Base-by-base conservation (phyloP, 2,329 filamentous ascomycete species). In the Claviceps sorghi region DNA sequence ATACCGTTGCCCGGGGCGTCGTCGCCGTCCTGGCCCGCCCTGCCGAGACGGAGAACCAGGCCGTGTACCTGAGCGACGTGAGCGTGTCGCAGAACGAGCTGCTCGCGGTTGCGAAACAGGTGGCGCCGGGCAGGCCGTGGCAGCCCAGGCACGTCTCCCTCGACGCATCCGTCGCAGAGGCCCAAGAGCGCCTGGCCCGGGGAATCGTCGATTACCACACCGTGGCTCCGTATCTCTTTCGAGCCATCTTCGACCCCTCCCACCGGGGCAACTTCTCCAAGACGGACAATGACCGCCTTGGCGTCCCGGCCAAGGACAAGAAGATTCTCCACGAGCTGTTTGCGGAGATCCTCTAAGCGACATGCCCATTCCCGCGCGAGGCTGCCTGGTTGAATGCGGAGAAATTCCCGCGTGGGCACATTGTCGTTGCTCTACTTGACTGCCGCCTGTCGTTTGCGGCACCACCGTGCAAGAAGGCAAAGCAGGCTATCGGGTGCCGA, bases 1-100 rank as follows among this genome's bases (percentile, higher is more conserved):
- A 60, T 0, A 68, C 68, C 1, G 60, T 81, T 17, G 77, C 63
- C 0, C 64, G 72, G 22, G 74, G 70, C 1, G 67, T 82, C 0
- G 70, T 72, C 0, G 73, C 71, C 0, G 64, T 79, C 1, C 61
- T 81, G 53, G 58, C 60, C 8, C 67, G 79, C 50, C 72, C 69
- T 0, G 69, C 74, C 2, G 71, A 76, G 59, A 81, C 78, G 0
- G 72, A 71, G 61, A 80, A 83, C 59, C 66, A 70, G 4, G 53
- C 61, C 2, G 66, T 82, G 2, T 69, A 68, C 53, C 62, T 78
- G n/a, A 61, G 73, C 7, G 69, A 72, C 29, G 62, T 69, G 10
- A 62, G 67, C 4, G 62, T 70, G 17, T 70, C 72, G 0, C 77
- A 79, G 61, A 71, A 69, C 51, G 62, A 67, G 53, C 53, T 77